Conservation (phyloP, 148 eudicot genomes). For the Oxyria digyna region DNA sequence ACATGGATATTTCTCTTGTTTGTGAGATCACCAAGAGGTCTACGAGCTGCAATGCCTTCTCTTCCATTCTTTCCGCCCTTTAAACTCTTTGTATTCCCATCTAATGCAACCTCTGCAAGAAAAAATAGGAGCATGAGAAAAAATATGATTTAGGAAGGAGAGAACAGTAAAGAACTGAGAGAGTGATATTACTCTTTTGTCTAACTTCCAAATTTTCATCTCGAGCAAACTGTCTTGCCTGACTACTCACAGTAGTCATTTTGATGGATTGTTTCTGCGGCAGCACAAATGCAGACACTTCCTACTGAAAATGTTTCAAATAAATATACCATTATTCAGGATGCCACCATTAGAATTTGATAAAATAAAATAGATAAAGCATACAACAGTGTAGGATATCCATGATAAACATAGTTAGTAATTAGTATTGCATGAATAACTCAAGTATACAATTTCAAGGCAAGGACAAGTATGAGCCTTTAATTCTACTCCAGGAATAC, state of each 20-base stretch:
- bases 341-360: neutral
- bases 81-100: neutral
- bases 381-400: neutral
- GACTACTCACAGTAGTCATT: slow-evolving; percentile 6
- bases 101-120: slow-evolving; percentile 6
- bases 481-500: too few relatives aligned
- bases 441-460: too few relatives aligned
- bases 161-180: neutral
- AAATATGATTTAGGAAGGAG: neutral
- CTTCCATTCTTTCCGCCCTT: slow-evolving; percentile 1
- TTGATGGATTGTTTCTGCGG: neutral
- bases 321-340: neutral
- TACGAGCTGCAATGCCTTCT: neutral
- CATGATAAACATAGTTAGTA: neutral
- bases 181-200: slow-evolving; percentile 6
- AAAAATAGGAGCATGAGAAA: neutral
- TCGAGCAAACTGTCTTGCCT: neutral
- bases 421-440: neutral
- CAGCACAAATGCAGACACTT: neutral
- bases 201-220: slow-evolving; percentile 10
- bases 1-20: slow-evolving; percentile 4
- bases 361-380: neutral
- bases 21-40: slow-evolving; percentile 10
- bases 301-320: neutral
- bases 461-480: too few relatives aligned